These are phyloP conservation scores for Exserohilum rostratum DNA, from an alignment of 2,329 filamentous ascomycete genomes.

Conservation along the genomic window DNA sequence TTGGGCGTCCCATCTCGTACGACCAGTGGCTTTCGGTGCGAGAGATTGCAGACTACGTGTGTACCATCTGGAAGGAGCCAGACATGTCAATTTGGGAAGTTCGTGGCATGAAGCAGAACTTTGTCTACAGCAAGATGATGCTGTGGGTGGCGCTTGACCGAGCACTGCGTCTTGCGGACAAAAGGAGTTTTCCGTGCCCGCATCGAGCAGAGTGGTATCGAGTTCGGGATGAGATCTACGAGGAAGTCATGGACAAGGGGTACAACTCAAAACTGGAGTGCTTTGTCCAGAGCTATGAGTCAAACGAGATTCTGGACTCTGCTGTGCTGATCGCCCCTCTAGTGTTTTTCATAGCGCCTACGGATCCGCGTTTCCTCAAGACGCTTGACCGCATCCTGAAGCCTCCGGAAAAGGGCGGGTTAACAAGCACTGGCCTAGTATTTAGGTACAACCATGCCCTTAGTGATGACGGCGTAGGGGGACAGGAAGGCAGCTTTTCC, in stretches of 20 bases:
- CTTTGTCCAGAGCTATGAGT: conserved; percentile 80
- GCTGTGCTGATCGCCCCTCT: conserved; percentile 77
- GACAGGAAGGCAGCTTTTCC: conserved; percentile 75
- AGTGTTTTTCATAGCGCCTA: conserved; percentile 80
- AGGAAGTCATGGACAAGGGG: conserved; percentile 79
- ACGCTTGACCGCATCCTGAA: conserved; percentile 75
- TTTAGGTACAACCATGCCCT: conserved; percentile 74
- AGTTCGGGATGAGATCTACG: conserved; percentile 71
- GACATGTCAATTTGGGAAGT: conserved; percentile 90
- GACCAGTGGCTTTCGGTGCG: conserved; percentile 76
- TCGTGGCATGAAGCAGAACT: conserved; percentile 75
- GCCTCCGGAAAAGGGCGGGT: conserved; percentile 74
- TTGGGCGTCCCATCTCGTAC: conserved; percentile 75
- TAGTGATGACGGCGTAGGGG: conserved; percentile 75
- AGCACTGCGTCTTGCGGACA: conserved; percentile 74
- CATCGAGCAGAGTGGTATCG: conserved; percentile 70
- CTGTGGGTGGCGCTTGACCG: conserved; percentile 82
- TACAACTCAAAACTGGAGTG: conserved; percentile 73
- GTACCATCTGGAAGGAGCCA: conserved; percentile 67
- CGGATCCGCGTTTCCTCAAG: conserved; percentile 74
- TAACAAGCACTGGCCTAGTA: conserved; percentile 76
- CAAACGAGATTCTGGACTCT: conserved; percentile 71
- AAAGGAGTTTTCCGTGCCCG: conserved; percentile 76
- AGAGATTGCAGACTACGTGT: conserved; percentile 71
- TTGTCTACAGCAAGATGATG: conserved; percentile 83